Percentiles rank a stretch among this genome's conserved stretches.
Evolutionary conservation across 2,329 filamentous ascomycete genomes (phyloP).

Genomic region (Cladosporium sp.): DNA sequence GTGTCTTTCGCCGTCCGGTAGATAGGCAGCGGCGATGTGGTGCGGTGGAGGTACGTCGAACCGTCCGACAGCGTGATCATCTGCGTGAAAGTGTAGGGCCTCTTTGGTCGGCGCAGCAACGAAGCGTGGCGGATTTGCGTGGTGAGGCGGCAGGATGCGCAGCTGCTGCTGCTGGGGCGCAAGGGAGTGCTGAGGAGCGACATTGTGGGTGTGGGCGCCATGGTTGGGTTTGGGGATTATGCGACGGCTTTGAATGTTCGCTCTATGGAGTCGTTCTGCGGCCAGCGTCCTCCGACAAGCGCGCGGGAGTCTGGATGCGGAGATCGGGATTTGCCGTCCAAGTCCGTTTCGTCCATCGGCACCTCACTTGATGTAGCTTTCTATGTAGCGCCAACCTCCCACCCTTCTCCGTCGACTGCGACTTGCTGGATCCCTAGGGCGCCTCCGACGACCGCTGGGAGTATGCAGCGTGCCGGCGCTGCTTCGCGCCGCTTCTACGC

Average conservation of each 20-base stretch:
- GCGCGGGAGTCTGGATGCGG: too few species aligned
- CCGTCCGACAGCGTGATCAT: conserved; percentile 89
- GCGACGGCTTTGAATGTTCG: neutral
- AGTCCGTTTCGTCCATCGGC: too few species aligned
- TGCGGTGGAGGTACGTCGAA: conserved; percentile 72
- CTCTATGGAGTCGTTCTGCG: neutral
- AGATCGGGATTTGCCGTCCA: too few species aligned
- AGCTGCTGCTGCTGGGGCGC: conserved; percentile 10
- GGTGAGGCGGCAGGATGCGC: conserved; percentile 12
- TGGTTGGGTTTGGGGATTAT: neutral
- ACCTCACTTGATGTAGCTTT: too few species aligned
- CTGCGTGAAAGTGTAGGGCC: conserved; percentile 97
- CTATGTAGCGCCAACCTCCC: too few species aligned
- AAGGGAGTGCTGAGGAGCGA: conserved; percentile 17
- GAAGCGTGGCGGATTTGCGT: conserved; percentile 71
- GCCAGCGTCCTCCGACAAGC: neutral
- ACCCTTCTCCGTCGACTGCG: too few species aligned
- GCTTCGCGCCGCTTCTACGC: conserved; percentile 36
- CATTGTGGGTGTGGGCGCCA: conserved; percentile 1
- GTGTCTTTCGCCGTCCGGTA: conserved; percentile 70
- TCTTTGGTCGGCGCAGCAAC: conserved; percentile 77
- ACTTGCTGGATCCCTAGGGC: too few species aligned
- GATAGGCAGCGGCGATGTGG: conserved; percentile 62
- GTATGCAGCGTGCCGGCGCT: conserved; percentile 6
- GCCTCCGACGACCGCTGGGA: neutral